Conservation (phyloP, 371 early-diverging fungal species). For the Mucor mucedo region DNA sequence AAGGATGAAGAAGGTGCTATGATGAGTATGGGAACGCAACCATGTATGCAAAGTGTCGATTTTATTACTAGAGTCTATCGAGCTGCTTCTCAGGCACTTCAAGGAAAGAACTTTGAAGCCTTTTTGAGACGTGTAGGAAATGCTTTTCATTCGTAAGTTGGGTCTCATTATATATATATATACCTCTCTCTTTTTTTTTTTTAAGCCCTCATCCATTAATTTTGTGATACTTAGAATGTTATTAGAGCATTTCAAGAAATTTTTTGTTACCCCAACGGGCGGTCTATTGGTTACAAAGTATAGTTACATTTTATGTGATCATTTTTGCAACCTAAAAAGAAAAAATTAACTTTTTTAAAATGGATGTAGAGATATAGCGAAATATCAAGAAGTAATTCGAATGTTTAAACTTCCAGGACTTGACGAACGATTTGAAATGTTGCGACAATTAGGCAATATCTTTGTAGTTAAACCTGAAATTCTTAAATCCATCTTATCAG, state of each 20-base stretch:
- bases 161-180: not conserved
- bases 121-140: slow-evolving; percentile 82
- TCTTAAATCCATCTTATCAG: slow-evolving; percentile 81
- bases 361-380: slow-evolving; percentile 81
- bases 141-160: slow-evolving; percentile 61
- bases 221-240: slow-evolving; percentile 63
- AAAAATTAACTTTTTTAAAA: not conserved
- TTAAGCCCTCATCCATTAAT: not conserved
- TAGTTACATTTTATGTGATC: not conserved
- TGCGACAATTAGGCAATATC: slow-evolving; percentile 91
- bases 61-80: slow-evolving; percentile 67
- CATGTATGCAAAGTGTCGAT: slow-evolving; percentile 76
- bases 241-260: slow-evolving; percentile 92
- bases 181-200: not conserved
- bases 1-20: slow-evolving; percentile 83
- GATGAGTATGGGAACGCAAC: slow-evolving; percentile 76
- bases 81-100: slow-evolving; percentile 65
- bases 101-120: slow-evolving; percentile 79
- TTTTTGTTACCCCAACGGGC: slow-evolving; percentile 80
- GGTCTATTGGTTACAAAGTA: slow-evolving; percentile 88
- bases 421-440: slow-evolving; percentile 85
- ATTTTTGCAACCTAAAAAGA: too few species aligned
- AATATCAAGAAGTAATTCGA: slow-evolving; percentile 86
- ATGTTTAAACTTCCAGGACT: slow-evolving; percentile 77
- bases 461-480: slow-evolving; percentile 91